Percentiles rank a stretch among this genome's conserved stretches.
phyloP scores from a whole-genome alignment of 495 filamentous ascomycete species.

The Xylaria castorea region DNA sequence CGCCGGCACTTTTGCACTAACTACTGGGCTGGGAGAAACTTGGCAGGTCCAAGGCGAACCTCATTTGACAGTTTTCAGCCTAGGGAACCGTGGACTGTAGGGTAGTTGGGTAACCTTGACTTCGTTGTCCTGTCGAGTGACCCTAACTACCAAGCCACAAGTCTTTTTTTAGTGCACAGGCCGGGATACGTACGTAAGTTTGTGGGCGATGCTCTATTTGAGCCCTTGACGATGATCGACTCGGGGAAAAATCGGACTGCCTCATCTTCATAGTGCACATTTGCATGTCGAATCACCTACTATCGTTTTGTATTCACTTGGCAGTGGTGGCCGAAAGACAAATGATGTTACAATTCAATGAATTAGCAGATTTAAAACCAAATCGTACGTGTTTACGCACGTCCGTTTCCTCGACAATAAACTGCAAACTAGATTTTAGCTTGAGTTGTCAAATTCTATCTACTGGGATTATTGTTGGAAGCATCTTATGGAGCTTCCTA shows the following conservation, averaged over 20 bases:
- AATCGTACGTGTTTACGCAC: not conserved
- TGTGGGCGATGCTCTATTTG: not conserved
- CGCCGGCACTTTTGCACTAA: conserved; percentile 12
- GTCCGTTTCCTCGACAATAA: not conserved
- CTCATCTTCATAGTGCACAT: not conserved
- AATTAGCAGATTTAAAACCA: not conserved
- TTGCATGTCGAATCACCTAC: not conserved
- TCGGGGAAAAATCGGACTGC: not conserved
- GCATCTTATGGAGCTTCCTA: conserved; percentile 19
- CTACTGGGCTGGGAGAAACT: not conserved
- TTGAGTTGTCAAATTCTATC: not conserved
- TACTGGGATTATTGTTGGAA: conserved; percentile 2
- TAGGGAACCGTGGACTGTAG: not conserved
- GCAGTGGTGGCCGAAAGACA: not conserved
- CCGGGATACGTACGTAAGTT: not conserved
- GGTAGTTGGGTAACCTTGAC: not conserved
- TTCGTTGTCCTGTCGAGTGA: not conserved
- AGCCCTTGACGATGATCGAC: not conserved
- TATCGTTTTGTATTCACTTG: not conserved
- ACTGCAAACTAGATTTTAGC: not conserved
- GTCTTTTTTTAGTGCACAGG: conserved; percentile 4
- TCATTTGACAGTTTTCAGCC: conserved; percentile 4
- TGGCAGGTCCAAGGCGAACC: conserved; percentile 15
- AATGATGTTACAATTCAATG: not conserved
- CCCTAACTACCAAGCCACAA: not conserved